Percentiles rank a stretch among this genome's conserved stretches.
phyloP scores from a whole-genome alignment of 176 grass and related monocot genomes.

The Phoenix dactylifera region DNA sequence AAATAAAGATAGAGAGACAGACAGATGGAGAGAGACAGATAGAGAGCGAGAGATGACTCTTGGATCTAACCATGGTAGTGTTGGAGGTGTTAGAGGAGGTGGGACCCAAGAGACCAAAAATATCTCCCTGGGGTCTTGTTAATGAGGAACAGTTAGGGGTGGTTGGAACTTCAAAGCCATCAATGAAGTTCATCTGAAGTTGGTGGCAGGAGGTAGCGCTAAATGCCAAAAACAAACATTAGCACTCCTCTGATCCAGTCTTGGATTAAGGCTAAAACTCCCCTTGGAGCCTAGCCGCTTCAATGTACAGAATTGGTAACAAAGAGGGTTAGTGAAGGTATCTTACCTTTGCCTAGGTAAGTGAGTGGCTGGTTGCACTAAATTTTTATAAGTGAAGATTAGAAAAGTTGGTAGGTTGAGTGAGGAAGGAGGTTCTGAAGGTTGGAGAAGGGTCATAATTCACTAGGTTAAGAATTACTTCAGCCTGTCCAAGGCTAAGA shows the following conservation, averaged over 20 bases:
- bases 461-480: slow-evolving; percentile 25
- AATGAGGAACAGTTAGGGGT: slow-evolving; percentile 12
- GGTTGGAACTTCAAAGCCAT: slow-evolving; percentile 73
- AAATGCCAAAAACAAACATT: slow-evolving; percentile 93
- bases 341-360: slow-evolving; percentile 35
- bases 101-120: slow-evolving; percentile 86
- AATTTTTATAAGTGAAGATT: slow-evolving; percentile 27
- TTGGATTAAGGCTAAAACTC: slow-evolving; percentile 51
- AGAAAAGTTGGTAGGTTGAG: slow-evolving; percentile 22
- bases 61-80: slow-evolving; percentile 90
- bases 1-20: not conserved
- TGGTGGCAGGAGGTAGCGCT: slow-evolving; percentile 47
- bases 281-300: slow-evolving; percentile 75
- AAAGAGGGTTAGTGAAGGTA: slow-evolving; percentile 39
- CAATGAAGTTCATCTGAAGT: slow-evolving; percentile 49
- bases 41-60: slow-evolving; percentile 4
- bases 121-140: slow-evolving; percentile 50
- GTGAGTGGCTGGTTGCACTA: slow-evolving; percentile 35
- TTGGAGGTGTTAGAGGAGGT: slow-evolving; percentile 47
- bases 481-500: slow-evolving; percentile 25
- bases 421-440: slow-evolving; percentile 5
- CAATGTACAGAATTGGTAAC: slow-evolving; percentile 51
- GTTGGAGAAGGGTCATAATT: slow-evolving; percentile 20
- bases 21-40: slow-evolving; percentile 6
- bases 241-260: slow-evolving; percentile 70